Percentiles rank a stretch among this genome's conserved stretches.
phyloP scores from a whole-genome alignment of 805 yeast genomes.

The Tetrapisispora pingtungensis region DNA sequence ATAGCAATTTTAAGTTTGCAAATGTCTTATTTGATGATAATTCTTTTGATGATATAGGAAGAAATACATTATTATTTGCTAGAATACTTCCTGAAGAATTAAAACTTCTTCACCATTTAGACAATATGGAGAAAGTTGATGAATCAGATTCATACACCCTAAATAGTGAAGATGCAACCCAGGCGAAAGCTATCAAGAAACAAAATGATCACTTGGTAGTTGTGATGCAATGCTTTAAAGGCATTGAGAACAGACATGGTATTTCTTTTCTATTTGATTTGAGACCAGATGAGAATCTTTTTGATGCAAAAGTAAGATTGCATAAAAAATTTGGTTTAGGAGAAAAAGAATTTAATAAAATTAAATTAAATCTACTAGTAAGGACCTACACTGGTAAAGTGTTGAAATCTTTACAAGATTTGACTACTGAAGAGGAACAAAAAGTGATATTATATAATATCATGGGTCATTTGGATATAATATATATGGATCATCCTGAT shows the following conservation, averaged over 20 bases:
- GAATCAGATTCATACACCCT: background rate
- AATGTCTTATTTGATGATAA: constrained; percentile 29
- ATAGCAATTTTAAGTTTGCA: constrained; percentile 28
- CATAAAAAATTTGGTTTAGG: constrained; percentile 65
- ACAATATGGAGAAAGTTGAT: constrained; percentile 5
- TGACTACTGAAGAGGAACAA: constrained; percentile 40
- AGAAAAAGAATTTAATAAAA: constrained; percentile 67
- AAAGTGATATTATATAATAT: constrained; percentile 44
- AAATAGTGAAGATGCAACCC: constrained; percentile 11
- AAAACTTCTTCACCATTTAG: constrained; percentile 17
- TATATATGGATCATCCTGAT: constrained; percentile 86
- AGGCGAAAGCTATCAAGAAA: constrained; percentile 4
- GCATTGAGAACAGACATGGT: constrained; percentile 60
- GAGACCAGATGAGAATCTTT: constrained; percentile 54
- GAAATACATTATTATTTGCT: constrained; percentile 34
- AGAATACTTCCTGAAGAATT: constrained; percentile 37
- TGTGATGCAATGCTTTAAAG: constrained; percentile 70
- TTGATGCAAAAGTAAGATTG: constrained; percentile 55
- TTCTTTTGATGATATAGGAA: constrained; percentile 33
- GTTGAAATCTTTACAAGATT: constrained; percentile 31
- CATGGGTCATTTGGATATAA: constrained; percentile 38
- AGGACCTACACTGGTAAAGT: constrained; percentile 28
- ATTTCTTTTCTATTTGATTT: constrained; percentile 73
- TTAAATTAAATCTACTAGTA: constrained; percentile 39
- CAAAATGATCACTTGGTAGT: constrained; percentile 38